Evolutionary conservation across 495 filamentous ascomycete genomes (phyloP).

Genomic region (Oleoguttula mirabilis): DNA sequence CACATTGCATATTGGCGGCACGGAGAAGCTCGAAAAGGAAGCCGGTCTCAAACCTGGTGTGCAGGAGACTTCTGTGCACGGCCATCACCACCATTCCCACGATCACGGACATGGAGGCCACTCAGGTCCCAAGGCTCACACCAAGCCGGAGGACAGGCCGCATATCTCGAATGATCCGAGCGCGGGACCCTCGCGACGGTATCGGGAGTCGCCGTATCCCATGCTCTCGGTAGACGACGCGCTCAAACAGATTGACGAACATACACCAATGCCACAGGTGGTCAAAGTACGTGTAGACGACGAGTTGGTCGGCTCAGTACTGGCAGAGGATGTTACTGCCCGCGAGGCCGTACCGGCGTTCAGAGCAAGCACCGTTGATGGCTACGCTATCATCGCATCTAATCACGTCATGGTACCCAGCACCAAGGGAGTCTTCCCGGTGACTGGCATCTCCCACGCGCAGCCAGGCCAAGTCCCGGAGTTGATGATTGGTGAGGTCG

Average conservation of each 20-base stretch:
- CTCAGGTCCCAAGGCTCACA: conserved; percentile 57
- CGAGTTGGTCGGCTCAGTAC: conserved; percentile 56
- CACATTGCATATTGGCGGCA: conserved; percentile 63
- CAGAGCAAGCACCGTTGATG: conserved; percentile 91
- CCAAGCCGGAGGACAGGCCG: conserved; percentile 45
- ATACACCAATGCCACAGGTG: conserved; percentile 50
- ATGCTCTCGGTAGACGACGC: conserved; percentile 82
- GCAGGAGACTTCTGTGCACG: background rate
- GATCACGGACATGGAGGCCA: conserved; percentile 46
- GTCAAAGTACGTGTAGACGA: conserved; percentile 47
- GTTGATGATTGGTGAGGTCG: conserved; percentile 61
- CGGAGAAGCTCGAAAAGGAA: conserved; percentile 72
- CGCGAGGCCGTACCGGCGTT: conserved; percentile 80
- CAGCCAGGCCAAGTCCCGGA: conserved; percentile 46
- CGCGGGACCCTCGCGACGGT: conserved; percentile 62
- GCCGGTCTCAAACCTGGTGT: conserved; percentile 45
- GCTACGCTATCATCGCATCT: conserved; percentile 68
- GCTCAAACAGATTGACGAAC: conserved; percentile 52
- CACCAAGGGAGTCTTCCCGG: conserved; percentile 69
- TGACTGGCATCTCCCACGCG: conserved; percentile 78
- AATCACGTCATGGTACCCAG: conserved; percentile 38
- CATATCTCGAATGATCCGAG: conserved; percentile 66
- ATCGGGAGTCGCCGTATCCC: conserved; percentile 80
- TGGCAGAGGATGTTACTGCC: conserved; percentile 74
- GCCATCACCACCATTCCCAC: conserved; percentile 40